These are phyloP conservation scores for Monilinia vaccinii-corymbosi DNA, from an alignment of 2,329 filamentous ascomycete genomes.

Conservation along the genomic window DNA sequence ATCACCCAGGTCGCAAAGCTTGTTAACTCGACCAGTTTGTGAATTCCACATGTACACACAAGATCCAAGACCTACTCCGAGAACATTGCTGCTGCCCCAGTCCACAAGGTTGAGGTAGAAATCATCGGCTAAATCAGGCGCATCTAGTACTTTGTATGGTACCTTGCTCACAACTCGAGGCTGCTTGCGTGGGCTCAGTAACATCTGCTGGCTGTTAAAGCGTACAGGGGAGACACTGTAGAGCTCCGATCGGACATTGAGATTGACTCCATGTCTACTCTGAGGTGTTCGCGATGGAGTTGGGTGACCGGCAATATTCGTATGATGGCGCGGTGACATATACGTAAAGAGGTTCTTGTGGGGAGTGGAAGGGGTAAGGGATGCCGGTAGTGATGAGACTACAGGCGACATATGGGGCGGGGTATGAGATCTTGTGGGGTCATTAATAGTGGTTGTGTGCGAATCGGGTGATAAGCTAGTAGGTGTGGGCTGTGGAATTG, in stretches of 20 bases:
- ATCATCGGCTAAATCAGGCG: slow-evolving; percentile 90
- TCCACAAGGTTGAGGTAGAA: slow-evolving; percentile 97
- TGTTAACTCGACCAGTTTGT: slow-evolving; percentile 80
- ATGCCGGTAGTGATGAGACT: slow-evolving; percentile 56
- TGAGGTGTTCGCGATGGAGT: slow-evolving; percentile 86
- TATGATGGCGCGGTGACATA: slow-evolving; percentile 62
- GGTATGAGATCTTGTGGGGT: slow-evolving; percentile 68
- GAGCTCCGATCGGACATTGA: slow-evolving; percentile 84
- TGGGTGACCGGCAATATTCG: slow-evolving; percentile 65
- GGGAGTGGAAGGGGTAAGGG: slow-evolving; percentile 84
- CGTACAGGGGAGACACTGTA: slow-evolving; percentile 94
- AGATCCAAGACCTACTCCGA: slow-evolving; percentile 84
- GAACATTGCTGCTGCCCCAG: slow-evolving; percentile 90
- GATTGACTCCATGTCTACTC: slow-evolving; percentile 75
- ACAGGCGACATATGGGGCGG: slow-evolving; percentile 57
- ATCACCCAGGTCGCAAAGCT: slow-evolving; percentile 84
- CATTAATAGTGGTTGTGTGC: slow-evolving; percentile 47
- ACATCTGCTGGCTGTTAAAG: slow-evolving; percentile 85
- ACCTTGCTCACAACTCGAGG: slow-evolving; percentile 90
- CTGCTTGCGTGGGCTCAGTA: slow-evolving; percentile 81
- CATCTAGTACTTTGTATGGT: slow-evolving; percentile 94
- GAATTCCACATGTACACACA: slow-evolving; percentile 99
- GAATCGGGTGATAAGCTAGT: slow-evolving; percentile 53
- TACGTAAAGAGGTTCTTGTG: slow-evolving; percentile 97
- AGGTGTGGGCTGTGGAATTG: slow-evolving; percentile 72